These are phyloP conservation scores for Cladosporium sphaerospermum DNA, from an alignment of 2,329 filamentous ascomycete genomes.

Conservation along the genomic window DNA sequence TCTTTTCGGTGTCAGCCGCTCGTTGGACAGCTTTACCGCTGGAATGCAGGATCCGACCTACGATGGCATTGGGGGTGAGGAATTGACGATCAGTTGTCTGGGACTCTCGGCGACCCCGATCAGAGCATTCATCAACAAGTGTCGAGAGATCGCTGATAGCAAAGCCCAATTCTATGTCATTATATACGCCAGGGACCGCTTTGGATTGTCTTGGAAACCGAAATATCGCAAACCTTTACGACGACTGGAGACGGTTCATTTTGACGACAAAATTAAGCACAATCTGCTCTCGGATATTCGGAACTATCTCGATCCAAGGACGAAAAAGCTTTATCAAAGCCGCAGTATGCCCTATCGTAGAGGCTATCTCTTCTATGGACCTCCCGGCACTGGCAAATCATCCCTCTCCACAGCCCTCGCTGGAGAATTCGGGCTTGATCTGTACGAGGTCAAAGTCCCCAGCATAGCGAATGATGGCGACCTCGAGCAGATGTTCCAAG, in stretches of 20 bases:
- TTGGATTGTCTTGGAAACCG: constrained; percentile 29
- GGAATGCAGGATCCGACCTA: constrained; percentile 19
- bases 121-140: constrained; percentile 36
- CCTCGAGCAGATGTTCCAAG: constrained; percentile 35
- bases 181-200: constrained; percentile 34
- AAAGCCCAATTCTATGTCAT: constrained; percentile 35
- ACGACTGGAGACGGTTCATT: constrained; percentile 65
- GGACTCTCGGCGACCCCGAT: constrained; percentile 41
- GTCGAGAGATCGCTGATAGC: constrained; percentile 34
- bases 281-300: constrained; percentile 63
- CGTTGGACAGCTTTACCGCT: constrained; percentile 17
- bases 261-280: constrained; percentile 59
- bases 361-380: constrained; percentile 72
- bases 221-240: constrained; percentile 50
- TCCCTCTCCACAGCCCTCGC: constrained; percentile 32
- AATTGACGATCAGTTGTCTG: constrained; percentile 35
- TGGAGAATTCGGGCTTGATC: constrained; percentile 35
- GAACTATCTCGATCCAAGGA: constrained; percentile 65
- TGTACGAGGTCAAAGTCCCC: constrained; percentile 35
- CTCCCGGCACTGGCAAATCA: constrained; percentile 33
- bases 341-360: constrained; percentile 77
- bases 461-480: constrained; percentile 55
- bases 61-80: constrained; percentile 21
- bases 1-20: constrained; percentile 16
- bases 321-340: constrained; percentile 67